phyloP scores from a whole-genome alignment of 106 monocot genomes.

The Ottelia alismoides region DNA sequence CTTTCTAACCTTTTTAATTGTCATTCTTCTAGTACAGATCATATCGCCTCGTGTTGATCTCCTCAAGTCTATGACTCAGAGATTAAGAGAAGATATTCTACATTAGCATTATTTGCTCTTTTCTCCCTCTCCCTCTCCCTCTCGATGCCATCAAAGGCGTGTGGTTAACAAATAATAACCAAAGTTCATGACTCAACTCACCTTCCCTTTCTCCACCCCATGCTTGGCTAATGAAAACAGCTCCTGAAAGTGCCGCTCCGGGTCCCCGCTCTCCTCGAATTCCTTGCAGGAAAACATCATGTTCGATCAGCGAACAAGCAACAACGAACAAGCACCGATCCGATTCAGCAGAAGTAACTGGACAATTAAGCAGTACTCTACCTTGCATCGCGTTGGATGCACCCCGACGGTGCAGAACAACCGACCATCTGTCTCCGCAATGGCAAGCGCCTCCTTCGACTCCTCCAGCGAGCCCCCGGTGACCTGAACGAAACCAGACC shows the following conservation, averaged over 20 bases:
- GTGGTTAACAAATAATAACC: no score
- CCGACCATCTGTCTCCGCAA: conserved; percentile 93
- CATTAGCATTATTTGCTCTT: no score
- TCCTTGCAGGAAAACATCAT: conserved; percentile 30
- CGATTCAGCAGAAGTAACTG: neutral
- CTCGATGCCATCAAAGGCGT: no score
- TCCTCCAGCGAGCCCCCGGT: conserved; percentile 86
- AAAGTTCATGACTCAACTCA: no score
- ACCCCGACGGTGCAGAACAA: conserved; percentile 97
- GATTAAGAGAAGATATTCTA: no score
- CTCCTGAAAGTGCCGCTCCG: conserved; percentile 58
- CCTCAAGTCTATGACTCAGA: no score
- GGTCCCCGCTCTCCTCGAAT: conserved; percentile 91
- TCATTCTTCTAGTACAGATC: no score
- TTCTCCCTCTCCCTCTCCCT: no score
- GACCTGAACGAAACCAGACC: conserved; percentile 25
- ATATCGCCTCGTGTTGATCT: no score
- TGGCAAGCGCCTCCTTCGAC: conserved; percentile 80
- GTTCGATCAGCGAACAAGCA: neutral
- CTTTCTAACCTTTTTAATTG: no score
- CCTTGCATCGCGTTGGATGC: conserved; percentile 97
- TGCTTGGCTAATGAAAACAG: conserved; percentile 60
- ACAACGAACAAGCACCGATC: neutral
- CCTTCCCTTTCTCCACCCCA: conserved; percentile 91
- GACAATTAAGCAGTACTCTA: conserved; percentile 7